Percentiles rank a stretch among this genome's conserved stretches.
These are phyloP conservation scores for Metschnikowia continentalis DNA, from an alignment of 805 yeast species.

Conservation along the genomic window DNA sequence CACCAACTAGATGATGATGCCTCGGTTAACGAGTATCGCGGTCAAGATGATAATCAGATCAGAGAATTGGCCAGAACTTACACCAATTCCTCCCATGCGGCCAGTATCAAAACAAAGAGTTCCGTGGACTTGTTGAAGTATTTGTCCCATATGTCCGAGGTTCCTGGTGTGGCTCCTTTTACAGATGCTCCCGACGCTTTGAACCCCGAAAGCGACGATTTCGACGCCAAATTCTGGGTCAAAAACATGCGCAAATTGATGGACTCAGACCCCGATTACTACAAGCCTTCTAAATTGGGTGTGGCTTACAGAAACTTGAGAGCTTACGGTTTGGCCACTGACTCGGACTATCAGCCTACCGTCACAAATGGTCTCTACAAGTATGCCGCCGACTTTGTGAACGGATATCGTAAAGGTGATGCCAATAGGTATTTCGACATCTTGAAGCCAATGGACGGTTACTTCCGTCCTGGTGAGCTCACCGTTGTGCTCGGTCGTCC, in stretches of 20 bases:
- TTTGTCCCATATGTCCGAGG: constrained; percentile 42
- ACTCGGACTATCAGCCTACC: constrained; percentile 63
- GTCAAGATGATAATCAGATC: constrained; percentile 37
- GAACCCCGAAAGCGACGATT: constrained; percentile 57
- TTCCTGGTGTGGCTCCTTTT: constrained; percentile 20
- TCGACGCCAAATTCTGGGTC: constrained; percentile 63
- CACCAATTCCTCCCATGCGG: constrained; percentile 18
- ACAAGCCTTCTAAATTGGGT: constrained; percentile 57
- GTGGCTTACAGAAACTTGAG: constrained; percentile 54
- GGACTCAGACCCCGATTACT: constrained; percentile 56
- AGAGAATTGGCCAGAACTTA: constrained; percentile 43
- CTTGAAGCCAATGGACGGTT: constrained; percentile 63
- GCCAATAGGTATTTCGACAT: constrained; percentile 40
- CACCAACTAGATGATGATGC: constrained; percentile 5
- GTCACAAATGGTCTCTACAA: constrained; percentile 37
- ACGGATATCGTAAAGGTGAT: constrained; percentile 15
- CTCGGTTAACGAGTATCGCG: constrained; percentile 24
- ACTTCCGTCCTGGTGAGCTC: constrained; percentile 58
- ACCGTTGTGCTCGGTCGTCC: constrained; percentile 77
- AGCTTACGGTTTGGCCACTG: constrained; percentile 63
- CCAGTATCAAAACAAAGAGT: constrained; percentile 13
- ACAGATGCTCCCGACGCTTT: constrained; percentile 23
- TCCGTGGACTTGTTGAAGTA: constrained; percentile 30
- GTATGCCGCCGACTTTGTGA: constrained; percentile 14
- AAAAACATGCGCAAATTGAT: constrained; percentile 54